Base-by-base conservation (phyloP, 2,329 filamentous ascomycete species). In the Aspergillus ruber region DNA sequence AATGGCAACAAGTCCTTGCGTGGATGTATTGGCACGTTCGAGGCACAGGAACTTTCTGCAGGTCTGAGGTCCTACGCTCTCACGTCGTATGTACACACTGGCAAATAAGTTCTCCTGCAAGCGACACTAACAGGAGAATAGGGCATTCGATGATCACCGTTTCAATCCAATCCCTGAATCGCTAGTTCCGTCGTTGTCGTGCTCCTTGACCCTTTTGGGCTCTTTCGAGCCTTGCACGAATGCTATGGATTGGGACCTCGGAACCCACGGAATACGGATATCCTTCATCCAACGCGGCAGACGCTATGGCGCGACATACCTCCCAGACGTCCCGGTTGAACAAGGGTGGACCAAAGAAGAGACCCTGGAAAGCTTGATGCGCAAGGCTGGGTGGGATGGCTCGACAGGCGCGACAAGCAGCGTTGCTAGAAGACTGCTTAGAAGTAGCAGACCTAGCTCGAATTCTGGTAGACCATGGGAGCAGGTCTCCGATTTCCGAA, bases 301-400 rank as follows among this genome's bases (percentile, higher is more conserved):
- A 43, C 81, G 86, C 42, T 89, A 88, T 63, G 88, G 90, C 13
- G 81, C 89, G 1, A 96, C 93, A 0, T 98, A 97, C 62, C 78
- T 98, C 12, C 93, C 93, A 0, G 88, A 96, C 64, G 90, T 98
- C 5, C 86, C 91, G 8, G 74, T 80, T 1, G 93, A 98, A 74
- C 93, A 97, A 66, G 90, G 88, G 13, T 98, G 93, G 93, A 88
- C 80, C 9, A 90, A 93, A 69, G 90, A 97, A 65, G 88, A 97
- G 76, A 88, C 91, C 0, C 69, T 98, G 2, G 78, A 90, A 46
- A 94, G 88, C 68, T 72, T 97, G 63, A 93, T 96, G 85, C 79
- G 88, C 50, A 98, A 98, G 76, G 90, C 90, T 0, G 93, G 93
- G 1, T 98, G 90, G 90, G 79, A 78, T 49, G 90, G 89, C 1